Conservation (phyloP, 1,284 basidiomycete species). For the Trametes versicolor region DNA sequence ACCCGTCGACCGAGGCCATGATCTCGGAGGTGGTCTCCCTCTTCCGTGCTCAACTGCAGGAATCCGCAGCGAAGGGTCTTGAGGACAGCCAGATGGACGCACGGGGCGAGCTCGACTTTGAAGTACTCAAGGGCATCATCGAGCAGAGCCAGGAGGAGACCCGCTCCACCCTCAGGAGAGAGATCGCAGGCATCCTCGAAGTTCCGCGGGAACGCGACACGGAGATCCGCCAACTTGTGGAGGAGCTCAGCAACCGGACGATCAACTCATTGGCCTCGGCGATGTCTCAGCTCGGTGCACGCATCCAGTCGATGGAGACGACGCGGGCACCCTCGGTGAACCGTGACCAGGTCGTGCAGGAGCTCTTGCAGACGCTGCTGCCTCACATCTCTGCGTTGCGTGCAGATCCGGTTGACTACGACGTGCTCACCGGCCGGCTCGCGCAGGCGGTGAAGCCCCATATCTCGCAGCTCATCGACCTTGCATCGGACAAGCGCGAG, state of each 20-base stretch:
- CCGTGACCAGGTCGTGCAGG: conserved; percentile 64
- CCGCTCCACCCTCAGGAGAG: conserved; percentile 63
- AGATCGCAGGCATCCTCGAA: conserved; percentile 58
- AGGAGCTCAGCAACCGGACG: conserved; percentile 64
- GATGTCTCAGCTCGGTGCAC: conserved; percentile 67
- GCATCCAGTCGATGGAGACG: conserved; percentile 62
- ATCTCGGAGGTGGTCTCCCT: conserved; percentile 73
- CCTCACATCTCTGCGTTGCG: conserved; percentile 69
- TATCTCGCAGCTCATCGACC: conserved; percentile 85
- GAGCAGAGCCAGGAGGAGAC: conserved; percentile 73
- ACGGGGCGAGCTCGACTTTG: conserved; percentile 79
- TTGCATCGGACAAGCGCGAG: conserved; percentile 86
- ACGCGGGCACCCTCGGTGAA: conserved; percentile 53
- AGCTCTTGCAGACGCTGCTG: conserved; percentile 65
- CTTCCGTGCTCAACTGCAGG: conserved; percentile 72
- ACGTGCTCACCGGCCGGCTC: conserved; percentile 74
- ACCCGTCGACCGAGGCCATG: conserved; percentile 62
- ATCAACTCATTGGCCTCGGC: conserved; percentile 66
- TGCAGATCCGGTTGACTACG: conserved; percentile 77
- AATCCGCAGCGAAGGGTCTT: conserved; percentile 63
- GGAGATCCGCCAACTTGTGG: conserved; percentile 52
- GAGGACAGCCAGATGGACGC: conserved; percentile 78
- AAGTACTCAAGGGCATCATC: conserved; percentile 74
- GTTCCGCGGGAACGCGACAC: conserved; percentile 39
- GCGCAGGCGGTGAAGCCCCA: conserved; percentile 88